phyloP scores from a whole-genome alignment of 805 yeast genomes.

The Cyberlindnera xylosilytica region DNA sequence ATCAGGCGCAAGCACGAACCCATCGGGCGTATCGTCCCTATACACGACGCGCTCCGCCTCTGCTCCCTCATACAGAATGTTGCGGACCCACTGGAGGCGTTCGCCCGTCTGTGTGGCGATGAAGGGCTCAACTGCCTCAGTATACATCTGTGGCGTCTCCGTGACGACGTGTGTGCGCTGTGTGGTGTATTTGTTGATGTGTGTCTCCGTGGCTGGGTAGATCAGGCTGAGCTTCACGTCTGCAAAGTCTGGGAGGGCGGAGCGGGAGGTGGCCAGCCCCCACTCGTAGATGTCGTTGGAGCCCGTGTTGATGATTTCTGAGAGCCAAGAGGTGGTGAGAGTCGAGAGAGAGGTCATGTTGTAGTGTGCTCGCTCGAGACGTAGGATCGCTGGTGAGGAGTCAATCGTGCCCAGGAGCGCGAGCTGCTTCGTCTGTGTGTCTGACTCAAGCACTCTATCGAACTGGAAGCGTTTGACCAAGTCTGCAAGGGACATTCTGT shows the following conservation, averaged over 20 bases:
- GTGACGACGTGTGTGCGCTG: slow-evolving; percentile 58
- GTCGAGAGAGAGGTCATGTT: slow-evolving; percentile 22
- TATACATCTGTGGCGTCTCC: slow-evolving; percentile 82
- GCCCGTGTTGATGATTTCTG: slow-evolving; percentile 41
- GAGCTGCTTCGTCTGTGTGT: slow-evolving; percentile 66
- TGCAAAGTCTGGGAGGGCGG: slow-evolving; percentile 46
- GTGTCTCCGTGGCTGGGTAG: slow-evolving; percentile 87
- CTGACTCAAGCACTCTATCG: slow-evolving; percentile 46
- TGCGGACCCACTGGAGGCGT: slow-evolving; percentile 84
- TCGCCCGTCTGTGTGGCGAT: slow-evolving; percentile 73
- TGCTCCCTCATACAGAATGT: slow-evolving; percentile 75
- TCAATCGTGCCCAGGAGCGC: slow-evolving; percentile 68
- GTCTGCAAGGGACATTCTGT: slow-evolving; percentile 17
- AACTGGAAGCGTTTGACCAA: slow-evolving; percentile 38
- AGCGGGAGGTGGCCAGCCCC: slow-evolving; percentile 57
- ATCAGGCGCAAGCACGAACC: slow-evolving; percentile 83
- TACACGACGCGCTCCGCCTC: slow-evolving; percentile 80
- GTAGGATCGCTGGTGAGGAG: slow-evolving; percentile 58
- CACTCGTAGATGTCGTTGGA: slow-evolving; percentile 82
- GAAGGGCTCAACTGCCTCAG: slow-evolving; percentile 62
- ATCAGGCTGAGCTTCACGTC: slow-evolving; percentile 72
- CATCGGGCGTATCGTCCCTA: slow-evolving; percentile 40
- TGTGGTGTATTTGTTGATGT: slow-evolving; percentile 69
- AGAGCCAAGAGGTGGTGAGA: no score
- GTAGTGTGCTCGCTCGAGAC: slow-evolving; percentile 73